Evolutionary conservation across 2,329 filamentous ascomycete species (phyloP).

Genomic region (Shiraia sp.): DNA sequence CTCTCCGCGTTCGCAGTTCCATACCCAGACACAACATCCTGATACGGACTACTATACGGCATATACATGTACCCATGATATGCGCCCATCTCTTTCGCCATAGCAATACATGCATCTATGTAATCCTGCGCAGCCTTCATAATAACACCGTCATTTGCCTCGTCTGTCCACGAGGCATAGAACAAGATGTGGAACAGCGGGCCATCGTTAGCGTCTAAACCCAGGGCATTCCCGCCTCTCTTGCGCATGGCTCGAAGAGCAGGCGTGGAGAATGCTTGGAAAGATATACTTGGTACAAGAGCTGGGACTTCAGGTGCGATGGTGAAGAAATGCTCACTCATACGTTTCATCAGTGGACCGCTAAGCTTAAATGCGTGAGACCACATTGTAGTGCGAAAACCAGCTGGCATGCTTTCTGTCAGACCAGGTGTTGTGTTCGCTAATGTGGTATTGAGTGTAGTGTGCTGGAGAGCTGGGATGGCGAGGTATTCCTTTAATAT

Average conservation of each 20-base stretch:
- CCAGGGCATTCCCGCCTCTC: slow-evolving; percentile 31
- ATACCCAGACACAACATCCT: slow-evolving; percentile 48
- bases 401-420: slow-evolving; percentile 12
- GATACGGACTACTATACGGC: slow-evolving; percentile 51
- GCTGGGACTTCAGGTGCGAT: slow-evolving; percentile 18
- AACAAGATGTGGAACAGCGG: slow-evolving; percentile 21
- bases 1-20: slow-evolving; percentile 39
- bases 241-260: slow-evolving; percentile 22
- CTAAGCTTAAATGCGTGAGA: slow-evolving; percentile 29
- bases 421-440: slow-evolving; percentile 14
- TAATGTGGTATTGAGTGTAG: slow-evolving; percentile 19
- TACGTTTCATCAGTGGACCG: slow-evolving; percentile 16
- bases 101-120: not conserved
- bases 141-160: slow-evolving; percentile 22
- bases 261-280: slow-evolving; percentile 28
- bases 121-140: slow-evolving; percentile 17
- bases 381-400: slow-evolving; percentile 31
- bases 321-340: slow-evolving; percentile 18
- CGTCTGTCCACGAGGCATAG: slow-evolving; percentile 22
- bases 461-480: slow-evolving; percentile 19
- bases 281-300: slow-evolving; percentile 8
- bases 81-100: slow-evolving; percentile 8
- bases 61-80: slow-evolving; percentile 43
- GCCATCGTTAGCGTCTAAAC: slow-evolving; percentile 15
- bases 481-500: slow-evolving; percentile 27